phyloP scores from a whole-genome alignment of 306 rosid genomes.

The Citrullus colocynthis region DNA sequence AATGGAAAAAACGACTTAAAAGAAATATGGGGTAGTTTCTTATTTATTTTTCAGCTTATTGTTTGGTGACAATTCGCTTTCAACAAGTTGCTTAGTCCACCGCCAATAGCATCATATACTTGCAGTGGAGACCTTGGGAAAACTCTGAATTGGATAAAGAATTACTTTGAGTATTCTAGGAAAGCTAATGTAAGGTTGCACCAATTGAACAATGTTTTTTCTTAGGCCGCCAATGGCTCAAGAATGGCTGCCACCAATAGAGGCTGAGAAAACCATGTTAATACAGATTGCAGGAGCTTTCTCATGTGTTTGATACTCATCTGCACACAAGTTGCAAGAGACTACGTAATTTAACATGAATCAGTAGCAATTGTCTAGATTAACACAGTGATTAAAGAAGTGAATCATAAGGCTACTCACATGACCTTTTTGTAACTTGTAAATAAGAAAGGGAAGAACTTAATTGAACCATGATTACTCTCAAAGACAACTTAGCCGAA shows the following conservation, averaged over 20 bases:
- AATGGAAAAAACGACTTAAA: too few relatives aligned
- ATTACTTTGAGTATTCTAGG: not conserved
- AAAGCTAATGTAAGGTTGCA: not conserved
- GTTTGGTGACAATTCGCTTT: not conserved
- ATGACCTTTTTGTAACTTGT: not conserved
- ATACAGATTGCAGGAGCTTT: not conserved
- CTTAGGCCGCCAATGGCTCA: not conserved
- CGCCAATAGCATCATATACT: not conserved
- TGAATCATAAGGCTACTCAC: not conserved
- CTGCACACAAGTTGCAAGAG: not conserved
- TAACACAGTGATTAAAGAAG: too few relatives aligned
- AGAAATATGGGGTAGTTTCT: not conserved
- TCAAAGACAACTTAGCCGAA: not conserved
- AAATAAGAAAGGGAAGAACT: not conserved
- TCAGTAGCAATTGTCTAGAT: too few relatives aligned
- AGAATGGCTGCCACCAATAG: not conserved
- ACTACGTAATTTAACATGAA: not conserved
- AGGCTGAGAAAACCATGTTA: not conserved
- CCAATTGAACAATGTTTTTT: not conserved
- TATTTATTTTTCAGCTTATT: not conserved
- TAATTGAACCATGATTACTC: not conserved
- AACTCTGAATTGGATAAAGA: not conserved
- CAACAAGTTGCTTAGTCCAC: not conserved
- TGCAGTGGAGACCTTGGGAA: not conserved
- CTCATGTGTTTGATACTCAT: not conserved